These are phyloP conservation scores for Penicillium sp. DNA, from an alignment of 2,329 filamentous ascomycete genomes.

Conservation along the genomic window DNA sequence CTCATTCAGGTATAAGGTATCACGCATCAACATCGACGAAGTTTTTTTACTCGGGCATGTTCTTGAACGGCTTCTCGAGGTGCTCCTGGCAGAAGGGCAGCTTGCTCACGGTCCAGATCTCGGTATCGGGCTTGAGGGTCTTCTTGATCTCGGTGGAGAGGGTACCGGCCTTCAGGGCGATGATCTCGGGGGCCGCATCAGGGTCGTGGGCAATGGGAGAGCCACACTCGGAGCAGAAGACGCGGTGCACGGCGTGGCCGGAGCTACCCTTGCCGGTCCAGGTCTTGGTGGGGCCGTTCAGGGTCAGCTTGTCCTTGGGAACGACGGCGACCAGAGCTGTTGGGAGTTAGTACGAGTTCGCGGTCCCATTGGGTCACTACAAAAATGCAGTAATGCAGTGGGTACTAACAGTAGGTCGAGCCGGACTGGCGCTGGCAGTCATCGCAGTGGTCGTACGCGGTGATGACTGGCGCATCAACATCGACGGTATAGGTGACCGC, in stretches of 20 bases:
- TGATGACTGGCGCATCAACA: constrained; percentile 42
- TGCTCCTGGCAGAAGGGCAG: constrained; percentile 71
- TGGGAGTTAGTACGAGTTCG: constrained; percentile 4
- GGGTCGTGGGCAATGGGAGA: constrained; percentile 73
- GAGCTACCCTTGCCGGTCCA: constrained; percentile 64
- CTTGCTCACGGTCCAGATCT: constrained; percentile 72
- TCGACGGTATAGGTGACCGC: constrained; percentile 70
- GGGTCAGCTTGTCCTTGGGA: constrained; percentile 66
- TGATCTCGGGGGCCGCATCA: constrained; percentile 70
- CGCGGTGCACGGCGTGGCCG: constrained; percentile 67
- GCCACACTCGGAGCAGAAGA: constrained; percentile 72
- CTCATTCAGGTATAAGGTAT: neutral
- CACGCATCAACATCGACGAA: neutral
- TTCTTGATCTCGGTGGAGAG: constrained; percentile 69
- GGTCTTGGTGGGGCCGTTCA: constrained; percentile 68
- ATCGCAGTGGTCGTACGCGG: constrained; percentile 73
- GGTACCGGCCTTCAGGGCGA: constrained; percentile 70
- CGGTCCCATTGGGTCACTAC: neutral
- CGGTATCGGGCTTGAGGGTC: constrained; percentile 68
- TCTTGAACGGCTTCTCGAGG: constrained; percentile 64
- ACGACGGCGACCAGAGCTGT: constrained; percentile 68
- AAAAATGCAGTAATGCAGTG: neutral
- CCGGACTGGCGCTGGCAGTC: constrained; percentile 73
- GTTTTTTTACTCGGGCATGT: constrained; percentile 62
- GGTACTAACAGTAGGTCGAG: constrained; percentile 62